Evolutionary conservation across 495 filamentous ascomycete species (phyloP).

Genomic region (Podospora fimiseda): DNA sequence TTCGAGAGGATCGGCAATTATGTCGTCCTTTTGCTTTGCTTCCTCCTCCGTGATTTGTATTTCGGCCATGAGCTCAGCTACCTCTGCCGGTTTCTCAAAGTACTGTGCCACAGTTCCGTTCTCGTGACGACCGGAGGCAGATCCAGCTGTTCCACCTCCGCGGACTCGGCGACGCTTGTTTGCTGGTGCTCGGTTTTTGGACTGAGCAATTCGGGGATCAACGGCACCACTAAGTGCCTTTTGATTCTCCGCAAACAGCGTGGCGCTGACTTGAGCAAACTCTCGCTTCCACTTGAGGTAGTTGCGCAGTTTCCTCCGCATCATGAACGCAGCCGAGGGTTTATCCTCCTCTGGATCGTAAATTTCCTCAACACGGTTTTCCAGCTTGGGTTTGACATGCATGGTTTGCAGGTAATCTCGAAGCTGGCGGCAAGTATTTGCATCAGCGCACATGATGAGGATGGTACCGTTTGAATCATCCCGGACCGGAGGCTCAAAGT

Average conservation of each 20-base stretch:
- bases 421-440: constrained; percentile 80
- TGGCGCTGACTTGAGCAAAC: constrained; percentile 74
- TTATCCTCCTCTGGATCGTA: constrained; percentile 46
- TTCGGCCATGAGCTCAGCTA: constrained; percentile 54
- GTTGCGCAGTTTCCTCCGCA: constrained; percentile 77
- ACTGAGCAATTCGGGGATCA: constrained; percentile 39
- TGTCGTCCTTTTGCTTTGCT: constrained; percentile 67
- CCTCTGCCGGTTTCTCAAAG: constrained; percentile 44
- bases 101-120: constrained; percentile 45
- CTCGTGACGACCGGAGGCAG: constrained; percentile 39
- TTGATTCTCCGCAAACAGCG: constrained; percentile 69
- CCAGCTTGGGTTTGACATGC: constrained; percentile 59
- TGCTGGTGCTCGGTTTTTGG: constrained; percentile 53
- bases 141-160: constrained; percentile 60
- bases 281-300: constrained; percentile 91
- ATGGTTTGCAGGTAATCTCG: constrained; percentile 88
- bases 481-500: constrained; percentile 65
- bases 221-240: constrained; percentile 63
- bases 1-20: constrained; percentile 74
- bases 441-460: constrained; percentile 90
- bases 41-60: constrained; percentile 76
- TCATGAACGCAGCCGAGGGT: constrained; percentile 76
- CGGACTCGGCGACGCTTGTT: constrained; percentile 88
- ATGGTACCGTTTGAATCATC: constrained; percentile 88
- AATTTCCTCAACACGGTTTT: constrained; percentile 30